Conservation (phyloP, 257 asterid species). For the Catharanthus roseus region DNA sequence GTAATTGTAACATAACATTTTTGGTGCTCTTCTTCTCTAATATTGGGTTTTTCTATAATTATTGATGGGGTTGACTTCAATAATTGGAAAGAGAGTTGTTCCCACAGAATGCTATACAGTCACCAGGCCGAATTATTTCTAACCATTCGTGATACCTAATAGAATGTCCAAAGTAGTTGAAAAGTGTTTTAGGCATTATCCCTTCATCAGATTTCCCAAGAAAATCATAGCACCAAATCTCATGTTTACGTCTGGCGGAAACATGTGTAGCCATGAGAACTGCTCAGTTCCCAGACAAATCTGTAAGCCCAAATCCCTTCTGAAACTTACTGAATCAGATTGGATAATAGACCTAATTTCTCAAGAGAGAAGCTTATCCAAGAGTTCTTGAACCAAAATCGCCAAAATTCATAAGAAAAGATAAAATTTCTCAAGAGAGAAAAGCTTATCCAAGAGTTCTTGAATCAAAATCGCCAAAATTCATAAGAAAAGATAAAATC, state of each 20-base stretch:
- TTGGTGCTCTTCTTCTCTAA: background rate
- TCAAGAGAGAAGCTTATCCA: background rate
- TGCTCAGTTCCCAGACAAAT: background rate
- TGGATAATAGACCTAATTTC: background rate
- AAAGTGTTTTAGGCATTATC: background rate
- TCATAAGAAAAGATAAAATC: background rate
- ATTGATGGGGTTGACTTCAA: constrained; percentile 13
- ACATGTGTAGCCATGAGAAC: background rate
- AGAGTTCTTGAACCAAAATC: background rate
- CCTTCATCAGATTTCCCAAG: background rate
- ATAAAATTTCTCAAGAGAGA: background rate
- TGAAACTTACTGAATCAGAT: background rate
- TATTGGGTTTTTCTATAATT: constrained; percentile 5
- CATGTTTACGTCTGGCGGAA: background rate
- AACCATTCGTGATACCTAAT: constrained; percentile 3
- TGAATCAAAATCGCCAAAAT: background rate
- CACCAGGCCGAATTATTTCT: constrained; percentile 14
- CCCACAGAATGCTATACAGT: constrained; percentile 1
- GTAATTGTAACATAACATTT: background rate
- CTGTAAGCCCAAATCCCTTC: background rate
- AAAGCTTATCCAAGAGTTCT: background rate
- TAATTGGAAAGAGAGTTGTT: constrained; percentile 7
- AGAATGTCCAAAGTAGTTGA: constrained; percentile 8
- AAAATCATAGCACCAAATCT: background rate
- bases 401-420: background rate